These are phyloP conservation scores for Lathyrus oleraceus DNA, from an alignment of 306 rosid genomes.

Conservation along the genomic window DNA sequence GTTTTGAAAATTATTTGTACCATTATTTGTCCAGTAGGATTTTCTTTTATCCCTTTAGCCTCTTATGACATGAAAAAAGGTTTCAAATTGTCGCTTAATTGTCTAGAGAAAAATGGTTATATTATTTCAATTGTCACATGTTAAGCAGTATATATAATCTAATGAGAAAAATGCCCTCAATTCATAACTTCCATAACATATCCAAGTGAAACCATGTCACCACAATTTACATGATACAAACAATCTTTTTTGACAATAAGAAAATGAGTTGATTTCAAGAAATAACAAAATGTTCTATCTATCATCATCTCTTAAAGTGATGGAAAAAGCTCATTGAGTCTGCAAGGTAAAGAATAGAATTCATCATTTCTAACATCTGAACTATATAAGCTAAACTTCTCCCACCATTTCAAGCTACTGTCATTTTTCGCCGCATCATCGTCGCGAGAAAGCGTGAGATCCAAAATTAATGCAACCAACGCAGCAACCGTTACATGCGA, in stretches of 20 bases:
- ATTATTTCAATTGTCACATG: not conserved
- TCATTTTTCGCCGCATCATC: slow-evolving; percentile 53
- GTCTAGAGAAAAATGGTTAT: not conserved
- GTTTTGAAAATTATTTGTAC: too few relatives aligned
- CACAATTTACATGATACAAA: not conserved
- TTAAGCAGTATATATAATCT: not conserved
- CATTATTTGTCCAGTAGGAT: too few relatives aligned
- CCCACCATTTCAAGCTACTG: slow-evolving; percentile 72
- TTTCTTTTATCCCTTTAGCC: not conserved
- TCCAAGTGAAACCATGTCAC: not conserved
- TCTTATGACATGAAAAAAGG: not conserved
- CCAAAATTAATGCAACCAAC: slow-evolving; percentile 60
- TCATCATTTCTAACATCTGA: slow-evolving; percentile 71
- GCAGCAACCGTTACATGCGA: slow-evolving; percentile 77
- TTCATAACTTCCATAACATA: not conserved
- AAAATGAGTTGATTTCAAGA: not conserved
- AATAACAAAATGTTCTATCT: not conserved
- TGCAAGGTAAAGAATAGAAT: slow-evolving; percentile 64
- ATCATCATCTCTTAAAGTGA: slow-evolving; percentile 33
- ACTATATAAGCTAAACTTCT: slow-evolving; percentile 56
- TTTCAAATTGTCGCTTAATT: not conserved
- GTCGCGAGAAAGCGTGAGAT: slow-evolving; percentile 51
- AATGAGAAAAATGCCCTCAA: not conserved
- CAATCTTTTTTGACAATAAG: not conserved
- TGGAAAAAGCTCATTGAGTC: slow-evolving; percentile 56